Evolutionary conservation across 331 rosid species (phyloP), one percentile per base, ranked within the genome.

Genomic region (Ulmus americana): DNA sequence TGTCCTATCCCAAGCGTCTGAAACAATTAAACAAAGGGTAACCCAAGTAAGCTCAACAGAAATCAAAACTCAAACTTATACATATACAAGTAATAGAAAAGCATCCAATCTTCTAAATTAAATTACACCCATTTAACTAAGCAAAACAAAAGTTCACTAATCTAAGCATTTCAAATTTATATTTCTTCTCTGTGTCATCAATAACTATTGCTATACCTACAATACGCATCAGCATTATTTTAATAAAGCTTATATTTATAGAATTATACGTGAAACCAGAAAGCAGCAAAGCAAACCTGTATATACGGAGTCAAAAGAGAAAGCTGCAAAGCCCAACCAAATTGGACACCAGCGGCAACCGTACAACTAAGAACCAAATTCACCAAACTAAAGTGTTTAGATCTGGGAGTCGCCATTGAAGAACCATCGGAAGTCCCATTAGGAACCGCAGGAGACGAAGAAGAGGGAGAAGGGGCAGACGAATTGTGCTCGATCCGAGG

Each of bases 261-360:
- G 50, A 44, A 8, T 38, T 39, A 39, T 52, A 50, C 16, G 56
- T 10, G 50, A 57, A 39, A 22, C 22, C 14, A 6, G 64, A 46
- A 35, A 48, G 50, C 10, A 14, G 48, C 45, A 50, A 50, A 18
- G 50, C n/a, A 41, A 39, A 94, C 99, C 95, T 94, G 99, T 67
- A 90, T 77, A 60, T 94, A 94, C 1, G 99, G 99, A 61, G 96
- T 94, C 53, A 94, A 73, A 22, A 90, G 96, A 58, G 97, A 94
- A 55, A 92, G 98, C 72, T 92, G 98, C 74, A 92, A 78, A 58
- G 98, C 98, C 98, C 98, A 92, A 14, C 98, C 98, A 46, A 92
- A 92, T 65, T 92, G 98, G 59, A 92, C 98, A 2, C 98, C 99
- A 16, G 97, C 99, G 50, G 99, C 99, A 47, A 94, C 83, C 63